Evolutionary conservation across 352 stramenopile genomes (phyloP).

Genomic region (Nothophytophthora sp.): DNA sequence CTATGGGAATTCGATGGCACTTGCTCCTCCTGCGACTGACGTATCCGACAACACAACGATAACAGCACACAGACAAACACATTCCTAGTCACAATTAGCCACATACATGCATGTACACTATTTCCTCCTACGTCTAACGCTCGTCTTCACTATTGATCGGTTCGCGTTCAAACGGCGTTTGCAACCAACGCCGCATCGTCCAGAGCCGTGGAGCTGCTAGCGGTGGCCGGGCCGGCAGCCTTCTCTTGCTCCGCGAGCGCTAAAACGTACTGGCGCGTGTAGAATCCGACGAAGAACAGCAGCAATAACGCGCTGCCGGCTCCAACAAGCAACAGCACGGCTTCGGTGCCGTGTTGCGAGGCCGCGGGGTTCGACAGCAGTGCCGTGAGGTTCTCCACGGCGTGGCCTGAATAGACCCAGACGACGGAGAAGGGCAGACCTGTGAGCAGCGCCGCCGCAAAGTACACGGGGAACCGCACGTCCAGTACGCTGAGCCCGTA

Average conservation of each 20-base stretch:
- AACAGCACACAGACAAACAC: no score
- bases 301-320: conserved; percentile 52
- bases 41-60: no score
- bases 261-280: conserved; percentile 74
- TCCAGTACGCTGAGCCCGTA: conserved; percentile 84
- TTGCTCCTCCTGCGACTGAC: no score
- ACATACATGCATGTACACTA: no score
- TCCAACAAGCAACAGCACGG: conserved; percentile 59
- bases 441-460: conserved; percentile 63
- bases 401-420: conserved; percentile 78
- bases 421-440: conserved; percentile 73
- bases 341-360: conserved; percentile 46
- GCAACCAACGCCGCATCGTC: not conserved
- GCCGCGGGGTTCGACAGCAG: conserved; percentile 41
- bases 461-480: conserved; percentile 66
- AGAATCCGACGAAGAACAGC: conserved; percentile 62
- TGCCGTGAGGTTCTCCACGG: conserved; percentile 56
- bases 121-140: no score
- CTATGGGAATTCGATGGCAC: no score
- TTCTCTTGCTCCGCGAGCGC: conserved; percentile 54
- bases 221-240: not conserved
- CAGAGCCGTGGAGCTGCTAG: not conserved
- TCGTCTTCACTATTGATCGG: no score
- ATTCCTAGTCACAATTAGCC: no score
- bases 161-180: not conserved